phyloP scores from a whole-genome alignment of 1,139 yeast genomes.

The Sporopachydermia cereana region DNA sequence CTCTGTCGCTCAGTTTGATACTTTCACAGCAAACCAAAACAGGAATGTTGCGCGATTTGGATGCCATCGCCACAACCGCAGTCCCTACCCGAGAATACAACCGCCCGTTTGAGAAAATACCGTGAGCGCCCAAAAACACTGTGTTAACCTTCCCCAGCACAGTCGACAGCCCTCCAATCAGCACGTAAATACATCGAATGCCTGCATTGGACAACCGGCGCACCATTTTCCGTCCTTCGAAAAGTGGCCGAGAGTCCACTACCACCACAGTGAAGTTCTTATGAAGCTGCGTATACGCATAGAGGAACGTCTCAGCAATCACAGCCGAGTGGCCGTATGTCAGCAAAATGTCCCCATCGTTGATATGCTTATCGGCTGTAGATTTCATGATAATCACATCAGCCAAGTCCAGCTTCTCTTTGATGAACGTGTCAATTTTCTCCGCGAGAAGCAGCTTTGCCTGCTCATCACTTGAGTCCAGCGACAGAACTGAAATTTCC shows the following conservation, averaged over 20 bases:
- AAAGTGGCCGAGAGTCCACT: conserved; percentile 91
- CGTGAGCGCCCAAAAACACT: conserved; percentile 92
- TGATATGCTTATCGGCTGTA: conserved; percentile 66
- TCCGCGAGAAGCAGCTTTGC: conserved; percentile 61
- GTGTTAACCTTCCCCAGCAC: conserved; percentile 77
- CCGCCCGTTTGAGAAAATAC: conserved; percentile 91
- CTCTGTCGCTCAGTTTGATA: conserved; percentile 88
- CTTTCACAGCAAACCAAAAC: conserved; percentile 94
- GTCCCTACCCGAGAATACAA: conserved; percentile 92
- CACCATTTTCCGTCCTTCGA: conserved; percentile 80
- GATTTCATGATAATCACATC: conserved; percentile 68
- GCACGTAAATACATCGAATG: conserved; percentile 58
- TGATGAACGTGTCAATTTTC: conserved; percentile 68
- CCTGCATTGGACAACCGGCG: conserved; percentile 46
- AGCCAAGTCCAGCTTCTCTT: conserved; percentile 76
- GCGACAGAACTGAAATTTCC: conserved; percentile 63
- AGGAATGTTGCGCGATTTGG: conserved; percentile 80
- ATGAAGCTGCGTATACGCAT: conserved; percentile 50
- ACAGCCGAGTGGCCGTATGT: conserved; percentile 88
- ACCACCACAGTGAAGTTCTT: conserved; percentile 72
- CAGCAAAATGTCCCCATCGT: conserved; percentile 66
- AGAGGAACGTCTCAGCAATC: conserved; percentile 59
- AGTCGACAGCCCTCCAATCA: conserved; percentile 70
- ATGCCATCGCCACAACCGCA: conserved; percentile 86
- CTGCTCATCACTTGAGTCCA: conserved; percentile 57